Evolutionary conservation across 169 alveolate species (phyloP).

Genomic region (Plasmodium billcollinsi): DNA sequence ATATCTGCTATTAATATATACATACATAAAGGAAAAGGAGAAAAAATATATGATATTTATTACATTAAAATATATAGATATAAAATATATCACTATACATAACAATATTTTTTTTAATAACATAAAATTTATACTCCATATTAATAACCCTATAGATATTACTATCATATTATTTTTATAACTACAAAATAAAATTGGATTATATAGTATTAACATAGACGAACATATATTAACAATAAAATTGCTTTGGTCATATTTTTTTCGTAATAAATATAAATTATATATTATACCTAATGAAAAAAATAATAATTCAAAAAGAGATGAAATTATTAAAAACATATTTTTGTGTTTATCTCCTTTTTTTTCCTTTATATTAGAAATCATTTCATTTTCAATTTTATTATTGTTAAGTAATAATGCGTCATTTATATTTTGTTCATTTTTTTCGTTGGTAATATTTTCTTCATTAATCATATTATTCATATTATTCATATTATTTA

Average conservation of each 20-base stretch:
- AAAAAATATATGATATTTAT: slow-evolving; percentile 25
- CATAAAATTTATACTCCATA: slow-evolving; percentile 59
- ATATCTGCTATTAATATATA: slow-evolving; percentile 55
- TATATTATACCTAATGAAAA: slow-evolving; percentile 66
- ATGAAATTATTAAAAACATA: neutral
- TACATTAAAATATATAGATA: slow-evolving; percentile 36
- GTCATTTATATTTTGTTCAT: neutral
- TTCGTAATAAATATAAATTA: slow-evolving; percentile 38
- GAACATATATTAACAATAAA: slow-evolving; percentile 41
- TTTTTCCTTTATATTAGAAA: neutral
- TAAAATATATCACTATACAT: slow-evolving; percentile 28
- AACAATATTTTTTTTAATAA: slow-evolving; percentile 34
- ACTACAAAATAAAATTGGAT: slow-evolving; percentile 46
- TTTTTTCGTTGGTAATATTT: neutral
- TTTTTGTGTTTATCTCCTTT: neutral
- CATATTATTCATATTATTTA: neutral
- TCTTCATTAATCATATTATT: neutral
- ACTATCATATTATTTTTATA: slow-evolving; percentile 37
- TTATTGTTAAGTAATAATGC: neutral
- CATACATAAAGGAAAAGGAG: slow-evolving; percentile 57
- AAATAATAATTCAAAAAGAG: slow-evolving; percentile 42
- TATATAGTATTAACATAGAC: slow-evolving; percentile 53
- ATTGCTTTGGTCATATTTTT: slow-evolving; percentile 18
- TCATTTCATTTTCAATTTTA: neutral
- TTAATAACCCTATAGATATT: slow-evolving; percentile 54